Conservation (phyloP, 371 early-diverging fungal species). For the Umbelopsis sp. region DNA sequence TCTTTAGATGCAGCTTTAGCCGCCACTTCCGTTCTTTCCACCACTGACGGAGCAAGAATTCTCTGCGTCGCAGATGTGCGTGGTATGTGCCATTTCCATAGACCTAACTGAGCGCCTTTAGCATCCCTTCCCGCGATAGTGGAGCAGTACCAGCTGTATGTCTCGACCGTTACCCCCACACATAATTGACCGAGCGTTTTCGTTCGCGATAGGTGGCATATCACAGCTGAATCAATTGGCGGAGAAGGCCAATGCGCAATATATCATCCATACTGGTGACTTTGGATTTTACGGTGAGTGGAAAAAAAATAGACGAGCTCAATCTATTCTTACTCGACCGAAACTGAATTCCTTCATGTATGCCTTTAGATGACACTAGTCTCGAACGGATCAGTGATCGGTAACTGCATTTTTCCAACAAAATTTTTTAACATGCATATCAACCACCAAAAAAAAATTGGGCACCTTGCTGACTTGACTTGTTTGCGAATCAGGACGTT, state of each 20-base stretch:
- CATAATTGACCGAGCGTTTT: constrained; percentile 5
- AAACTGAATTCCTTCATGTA: neutral
- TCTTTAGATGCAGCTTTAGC: neutral
- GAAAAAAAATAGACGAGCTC: neutral
- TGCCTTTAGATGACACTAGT: constrained; percentile 50
- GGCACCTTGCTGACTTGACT: neutral
- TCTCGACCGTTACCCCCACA: neutral
- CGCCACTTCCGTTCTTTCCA: constrained; percentile 20
- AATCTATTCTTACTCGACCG: neutral
- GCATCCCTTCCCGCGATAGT: too few species aligned
- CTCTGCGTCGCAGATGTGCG: constrained; percentile 40
- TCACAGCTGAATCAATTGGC: constrained; percentile 67
- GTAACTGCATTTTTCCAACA: constrained; percentile 29
- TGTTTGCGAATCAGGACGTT: constrained; percentile 47
- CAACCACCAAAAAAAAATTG: neutral
- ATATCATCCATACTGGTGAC: constrained; percentile 72
- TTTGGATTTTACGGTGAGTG: constrained; percentile 68
- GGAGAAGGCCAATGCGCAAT: constrained; percentile 58
- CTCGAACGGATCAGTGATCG: constrained; percentile 63
- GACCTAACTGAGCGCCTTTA: too few species aligned
- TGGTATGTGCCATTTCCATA: constrained; percentile 26
- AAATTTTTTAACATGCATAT: too few species aligned
- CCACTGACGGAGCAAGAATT: constrained; percentile 36
- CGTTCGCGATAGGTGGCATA: constrained; percentile 50
- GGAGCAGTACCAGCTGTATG: neutral